A percentile compares a stretch with the other conserved stretches of the same genome.
These are phyloP conservation scores for Dichotomopilus funicola DNA, from an alignment of 2,329 filamentous ascomycete species.

Conservation along the genomic window DNA sequence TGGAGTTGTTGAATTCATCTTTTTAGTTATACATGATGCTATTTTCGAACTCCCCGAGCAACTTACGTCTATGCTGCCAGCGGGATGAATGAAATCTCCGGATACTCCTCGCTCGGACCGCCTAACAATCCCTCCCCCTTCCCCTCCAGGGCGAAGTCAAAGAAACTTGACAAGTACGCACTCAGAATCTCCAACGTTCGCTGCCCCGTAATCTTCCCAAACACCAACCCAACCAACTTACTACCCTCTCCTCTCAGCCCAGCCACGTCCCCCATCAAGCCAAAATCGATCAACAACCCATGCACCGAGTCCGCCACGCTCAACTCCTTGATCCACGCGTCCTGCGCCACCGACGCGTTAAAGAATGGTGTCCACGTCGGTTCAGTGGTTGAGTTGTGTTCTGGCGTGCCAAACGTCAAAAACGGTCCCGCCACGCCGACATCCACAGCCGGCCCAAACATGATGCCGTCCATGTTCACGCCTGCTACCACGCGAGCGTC, in stretches of 20 bases:
- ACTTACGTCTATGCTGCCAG: too few relatives aligned
- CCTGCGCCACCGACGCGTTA: constrained; percentile 17
- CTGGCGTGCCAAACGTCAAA: constrained; percentile 27
- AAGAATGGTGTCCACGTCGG: constrained; percentile 26
- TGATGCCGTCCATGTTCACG: constrained; percentile 33
- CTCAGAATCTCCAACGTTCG: constrained; percentile 26
- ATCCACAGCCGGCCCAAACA: constrained; percentile 25
- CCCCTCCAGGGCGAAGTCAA: constrained; percentile 24
- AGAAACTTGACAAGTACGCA: constrained; percentile 27
- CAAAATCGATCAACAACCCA: constrained; percentile 28
- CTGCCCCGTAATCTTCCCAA: constrained; percentile 26
- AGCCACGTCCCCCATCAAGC: constrained; percentile 23
- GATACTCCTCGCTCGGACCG: constrained; percentile 8
- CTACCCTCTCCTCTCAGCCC: constrained; percentile 16
- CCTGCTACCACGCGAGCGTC: constrained; percentile 30
- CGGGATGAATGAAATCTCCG: constrained; percentile 4
- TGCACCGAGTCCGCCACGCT: constrained; percentile 27
- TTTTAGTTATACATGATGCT: too few relatives aligned
- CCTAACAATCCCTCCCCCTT: constrained; percentile 17
- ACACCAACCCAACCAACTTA: constrained; percentile 17
- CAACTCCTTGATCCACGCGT: constrained; percentile 29
- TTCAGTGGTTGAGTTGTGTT: constrained; percentile 22
- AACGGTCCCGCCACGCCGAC: constrained; percentile 27
- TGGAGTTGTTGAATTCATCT: too few relatives aligned
- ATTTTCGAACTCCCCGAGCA: not conserved